phyloP scores from a whole-genome alignment of 345 rosid species.

The Bruguiera parviflora region DNA sequence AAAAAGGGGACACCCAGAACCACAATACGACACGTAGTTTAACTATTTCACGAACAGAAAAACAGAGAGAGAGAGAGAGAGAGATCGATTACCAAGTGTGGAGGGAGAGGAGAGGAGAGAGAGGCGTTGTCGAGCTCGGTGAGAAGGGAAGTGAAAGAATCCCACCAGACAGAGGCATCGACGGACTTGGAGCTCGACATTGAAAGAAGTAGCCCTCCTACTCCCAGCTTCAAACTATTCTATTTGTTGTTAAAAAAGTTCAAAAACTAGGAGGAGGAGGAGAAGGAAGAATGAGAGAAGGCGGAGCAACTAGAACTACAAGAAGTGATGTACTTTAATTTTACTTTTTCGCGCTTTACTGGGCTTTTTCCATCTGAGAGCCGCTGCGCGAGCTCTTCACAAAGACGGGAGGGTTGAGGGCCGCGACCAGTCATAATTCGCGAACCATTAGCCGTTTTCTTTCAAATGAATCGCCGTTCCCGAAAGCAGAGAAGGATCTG shows the following conservation, averaged over 20 bases:
- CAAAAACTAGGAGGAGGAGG: conserved; percentile 29
- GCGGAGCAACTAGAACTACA: not conserved
- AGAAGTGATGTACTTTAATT: not conserved
- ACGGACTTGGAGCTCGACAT: conserved; percentile 57
- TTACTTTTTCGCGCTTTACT: conserved; percentile 19
- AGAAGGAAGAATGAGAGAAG: not conserved
- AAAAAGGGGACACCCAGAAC: not conserved
- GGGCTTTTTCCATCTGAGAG: not conserved
- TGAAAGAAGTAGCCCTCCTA: conserved; percentile 5
- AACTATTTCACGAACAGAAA: not conserved
- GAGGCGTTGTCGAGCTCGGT: conserved; percentile 60
- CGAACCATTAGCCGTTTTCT: no score
- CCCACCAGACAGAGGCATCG: conserved; percentile 80
- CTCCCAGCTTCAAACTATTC: not conserved
- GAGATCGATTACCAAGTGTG: conserved; percentile 40
- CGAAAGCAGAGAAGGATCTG: no score
- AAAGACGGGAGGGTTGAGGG: no score
- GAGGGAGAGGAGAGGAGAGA: conserved; percentile 53
- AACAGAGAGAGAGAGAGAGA: not conserved
- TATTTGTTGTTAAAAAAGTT: no score
- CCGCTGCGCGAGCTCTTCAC: conserved; percentile 10
- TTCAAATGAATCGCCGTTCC: no score
- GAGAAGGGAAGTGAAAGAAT: conserved; percentile 62
- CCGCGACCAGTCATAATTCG: conserved; percentile 6
- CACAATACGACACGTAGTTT: not conserved